Percentiles rank a stretch among this genome's conserved stretches.
Evolutionary conservation across 441 rosid genomes (phyloP).

Genomic region (Erodium texanum): DNA sequence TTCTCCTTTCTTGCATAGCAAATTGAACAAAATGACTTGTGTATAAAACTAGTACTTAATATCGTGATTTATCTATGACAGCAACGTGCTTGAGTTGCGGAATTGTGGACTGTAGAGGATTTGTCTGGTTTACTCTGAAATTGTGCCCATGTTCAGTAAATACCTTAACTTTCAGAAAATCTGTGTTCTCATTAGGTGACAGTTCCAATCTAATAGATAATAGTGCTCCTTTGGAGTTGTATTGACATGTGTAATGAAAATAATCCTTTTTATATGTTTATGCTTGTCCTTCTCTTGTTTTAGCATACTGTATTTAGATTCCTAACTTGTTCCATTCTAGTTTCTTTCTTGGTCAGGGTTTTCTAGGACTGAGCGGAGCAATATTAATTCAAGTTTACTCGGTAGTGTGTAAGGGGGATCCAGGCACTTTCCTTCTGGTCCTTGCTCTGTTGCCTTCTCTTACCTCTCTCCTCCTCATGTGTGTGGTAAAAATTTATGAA

Average conservation of each 20-base stretch:
- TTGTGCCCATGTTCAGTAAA: not conserved
- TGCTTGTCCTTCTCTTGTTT: no score
- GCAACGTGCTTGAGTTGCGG: no score
- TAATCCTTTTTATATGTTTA: no score
- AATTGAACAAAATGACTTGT: no score
- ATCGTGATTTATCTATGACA: no score
- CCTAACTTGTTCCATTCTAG: not conserved
- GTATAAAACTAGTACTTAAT: no score
- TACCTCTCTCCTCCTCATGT: conserved; percentile 37
- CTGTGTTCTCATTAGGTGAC: no score
- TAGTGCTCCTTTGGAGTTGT: no score
- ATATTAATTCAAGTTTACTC: conserved; percentile 41
- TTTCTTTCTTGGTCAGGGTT: conserved; percentile 38
- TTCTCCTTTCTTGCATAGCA: no score
- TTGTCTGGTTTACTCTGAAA: not conserved
- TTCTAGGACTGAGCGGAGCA: conserved; percentile 65
- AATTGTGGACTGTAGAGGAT: not conserved
- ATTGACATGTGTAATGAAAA: no score
- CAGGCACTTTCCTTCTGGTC: conserved; percentile 39
- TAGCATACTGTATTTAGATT: not conserved
- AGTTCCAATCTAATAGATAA: no score
- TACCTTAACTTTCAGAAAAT: no score
- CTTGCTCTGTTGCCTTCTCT: conserved; percentile 40
- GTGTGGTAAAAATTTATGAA: conserved; percentile 32
- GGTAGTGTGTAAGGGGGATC: conserved; percentile 30